These are phyloP conservation scores for Starmerella potacharoeniae DNA, from an alignment of 805 yeast genomes.

Conservation along the genomic window DNA sequence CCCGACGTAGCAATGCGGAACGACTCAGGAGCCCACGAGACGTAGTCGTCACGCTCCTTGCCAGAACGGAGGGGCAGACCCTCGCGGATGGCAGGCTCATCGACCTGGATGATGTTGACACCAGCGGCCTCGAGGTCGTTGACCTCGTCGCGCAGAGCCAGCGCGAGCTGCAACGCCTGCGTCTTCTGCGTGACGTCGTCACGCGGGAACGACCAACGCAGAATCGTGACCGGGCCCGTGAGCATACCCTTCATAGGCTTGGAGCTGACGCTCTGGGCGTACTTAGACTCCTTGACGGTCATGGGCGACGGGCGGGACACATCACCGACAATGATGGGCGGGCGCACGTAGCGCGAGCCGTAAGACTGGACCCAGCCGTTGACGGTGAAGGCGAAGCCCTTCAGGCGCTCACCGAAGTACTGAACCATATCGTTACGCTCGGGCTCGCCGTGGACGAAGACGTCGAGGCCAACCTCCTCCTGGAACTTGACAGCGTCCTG, in stretches of 20 bases:
- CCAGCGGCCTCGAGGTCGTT: conserved; percentile 97
- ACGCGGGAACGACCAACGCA: conserved; percentile 99
- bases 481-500: conserved; percentile 95
- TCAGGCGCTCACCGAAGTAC: conserved; percentile 97
- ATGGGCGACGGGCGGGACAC: conserved; percentile 96
- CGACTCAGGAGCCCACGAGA: conserved; percentile 98
- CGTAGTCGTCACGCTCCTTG: conserved; percentile 89
- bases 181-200: conserved; percentile 86
- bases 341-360: conserved; percentile 99
- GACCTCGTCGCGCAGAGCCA: conserved; percentile 98
- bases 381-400: conserved; percentile 96
- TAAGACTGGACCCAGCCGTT: conserved; percentile 99
- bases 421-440: conserved; percentile 99
- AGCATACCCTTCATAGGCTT: conserved; percentile 99
- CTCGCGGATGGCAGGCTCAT: conserved; percentile 99
- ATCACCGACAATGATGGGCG: conserved; percentile 98
- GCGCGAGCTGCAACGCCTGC: conserved; percentile 93
- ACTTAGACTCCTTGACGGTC: conserved; percentile 98
- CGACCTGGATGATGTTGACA: conserved; percentile 95
- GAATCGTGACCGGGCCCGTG: conserved; percentile 98
- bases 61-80: conserved; percentile 99
- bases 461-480: conserved; percentile 97
- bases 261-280: conserved; percentile 91
- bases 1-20: conserved; percentile 99
- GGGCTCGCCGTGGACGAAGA: conserved; percentile 99